Evolutionary conservation across 345 rosid species (phyloP), one percentile per base, ranked within the genome.

Genomic region (Alliaria petiolata): DNA sequence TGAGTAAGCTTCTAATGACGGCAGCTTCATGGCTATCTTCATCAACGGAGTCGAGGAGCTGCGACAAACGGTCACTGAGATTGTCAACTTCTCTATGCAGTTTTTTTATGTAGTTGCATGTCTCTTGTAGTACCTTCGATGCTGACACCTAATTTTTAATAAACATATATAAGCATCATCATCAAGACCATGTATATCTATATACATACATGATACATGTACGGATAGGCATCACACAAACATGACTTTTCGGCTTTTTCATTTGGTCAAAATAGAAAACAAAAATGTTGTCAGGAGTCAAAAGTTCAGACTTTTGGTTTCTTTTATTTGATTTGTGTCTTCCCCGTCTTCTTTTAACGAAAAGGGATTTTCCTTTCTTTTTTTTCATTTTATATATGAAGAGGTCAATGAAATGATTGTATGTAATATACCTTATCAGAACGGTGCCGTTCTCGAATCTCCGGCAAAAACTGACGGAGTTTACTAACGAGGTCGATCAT

Each of bases 401-500:
- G 7, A 51, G 26, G 36, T 70, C 11, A 35, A 36, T 70, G 31
- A 49, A 60, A 60, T 12, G 38, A 62, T 40, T 10, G 30, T 11
- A 31, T 51, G 43, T 20, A 31, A 11, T 33, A 22, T 62, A 90
- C 98, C 97, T 86, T 85, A 82, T 82, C 81, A 58, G 92, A 83
- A 69, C 92, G 88, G 67, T 88, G 81, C 45, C 89, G 74, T 46
- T 74, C 70, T n/a, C 85, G 86, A 64, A 87, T 73, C 83, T 87
- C 95, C 53, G 98, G 98, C 59, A 90, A 81, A 53, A 88, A 86
- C 36, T 81, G 98, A 44, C 87, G 98, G 67, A 92, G 76, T 81
- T 90, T 87, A 60, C 88, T 71, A 13, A 90, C 85, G 26, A 92
- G 91, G 42, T 90, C 90, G 68, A 79, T 77, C 69, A 92, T 92